phyloP scores from a whole-genome alignment of 2,329 filamentous ascomycete species.

The Diaporthe velutina region DNA sequence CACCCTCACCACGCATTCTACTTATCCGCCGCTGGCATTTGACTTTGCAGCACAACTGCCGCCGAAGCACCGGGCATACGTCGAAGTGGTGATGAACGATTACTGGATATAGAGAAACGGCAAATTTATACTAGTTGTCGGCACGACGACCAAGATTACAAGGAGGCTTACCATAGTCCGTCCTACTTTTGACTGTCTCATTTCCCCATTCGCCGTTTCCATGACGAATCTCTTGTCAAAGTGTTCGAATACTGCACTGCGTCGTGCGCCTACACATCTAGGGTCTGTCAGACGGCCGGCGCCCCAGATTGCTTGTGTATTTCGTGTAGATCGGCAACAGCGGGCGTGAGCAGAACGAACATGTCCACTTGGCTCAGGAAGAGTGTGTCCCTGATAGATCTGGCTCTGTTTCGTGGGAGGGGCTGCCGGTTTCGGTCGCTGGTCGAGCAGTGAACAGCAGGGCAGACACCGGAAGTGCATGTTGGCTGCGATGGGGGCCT shows the following conservation, averaged over 20 bases:
- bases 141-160: not conserved
- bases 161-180: not conserved
- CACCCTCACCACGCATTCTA: not conserved
- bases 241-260: not conserved
- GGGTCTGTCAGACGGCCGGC: too few species aligned
- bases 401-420: not conserved
- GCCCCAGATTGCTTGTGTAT: not conserved
- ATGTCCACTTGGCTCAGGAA: not conserved
- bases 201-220: not conserved
- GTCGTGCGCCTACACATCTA: not conserved
- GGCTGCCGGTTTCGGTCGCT: not conserved
- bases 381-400: not conserved
- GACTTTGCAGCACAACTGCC: not conserved
- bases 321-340: not conserved
- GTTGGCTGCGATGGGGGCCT: conserved; percentile 11
- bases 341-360: too few species aligned
- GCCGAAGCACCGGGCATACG: too few species aligned
- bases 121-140: not conserved
- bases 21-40: not conserved
- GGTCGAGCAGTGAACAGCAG: not conserved
- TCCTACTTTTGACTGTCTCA: not conserved
- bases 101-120: not conserved
- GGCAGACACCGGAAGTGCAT: conserved; percentile 9
- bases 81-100: not conserved
- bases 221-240: too few species aligned